A percentile compares a stretch with the other conserved stretches of the same genome.
These are phyloP conservation scores for Solanum lycopersicoides DNA, from an alignment of 257 asterid genomes.

Conservation along the genomic window DNA sequence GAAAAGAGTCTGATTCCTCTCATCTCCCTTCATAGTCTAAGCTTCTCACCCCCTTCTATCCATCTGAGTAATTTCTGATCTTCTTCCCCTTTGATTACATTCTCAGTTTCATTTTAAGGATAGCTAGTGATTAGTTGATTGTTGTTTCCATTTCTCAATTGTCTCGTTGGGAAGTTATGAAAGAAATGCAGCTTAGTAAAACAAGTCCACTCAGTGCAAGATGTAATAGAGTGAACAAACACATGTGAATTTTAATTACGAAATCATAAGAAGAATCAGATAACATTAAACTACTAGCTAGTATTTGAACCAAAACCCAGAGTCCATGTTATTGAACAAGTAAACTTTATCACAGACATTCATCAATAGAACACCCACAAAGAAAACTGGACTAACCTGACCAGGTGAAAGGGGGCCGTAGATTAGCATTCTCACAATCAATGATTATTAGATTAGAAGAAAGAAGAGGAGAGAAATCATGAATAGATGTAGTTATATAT, in stretches of 20 bases:
- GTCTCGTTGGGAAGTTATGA: not conserved
- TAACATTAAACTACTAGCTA: not conserved
- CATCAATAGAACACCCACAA: not conserved
- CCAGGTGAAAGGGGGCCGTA: conserved; percentile 80
- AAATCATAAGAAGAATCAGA: not conserved
- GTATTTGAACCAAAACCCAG: not conserved
- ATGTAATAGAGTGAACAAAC: not conserved
- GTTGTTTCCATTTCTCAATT: too few species aligned
- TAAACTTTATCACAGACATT: not conserved
- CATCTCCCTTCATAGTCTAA: too few species aligned
- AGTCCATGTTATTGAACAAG: not conserved
- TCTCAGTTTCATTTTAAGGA: too few species aligned
- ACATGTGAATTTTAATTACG: not conserved
- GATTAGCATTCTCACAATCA: conserved; percentile 40
- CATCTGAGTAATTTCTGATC: too few species aligned
- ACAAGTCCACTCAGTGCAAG: not conserved
- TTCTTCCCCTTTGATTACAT: too few species aligned
- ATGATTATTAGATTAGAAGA: not conserved
- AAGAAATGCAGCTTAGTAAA: not conserved
- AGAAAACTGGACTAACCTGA: conserved; percentile 39
- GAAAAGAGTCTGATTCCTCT: too few species aligned
- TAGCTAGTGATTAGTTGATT: too few species aligned
- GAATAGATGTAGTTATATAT: not conserved
- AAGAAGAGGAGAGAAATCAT: not conserved
- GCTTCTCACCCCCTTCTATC: too few species aligned